phyloP scores from a whole-genome alignment of 148 eudicot genomes.

The Cornus florida region DNA sequence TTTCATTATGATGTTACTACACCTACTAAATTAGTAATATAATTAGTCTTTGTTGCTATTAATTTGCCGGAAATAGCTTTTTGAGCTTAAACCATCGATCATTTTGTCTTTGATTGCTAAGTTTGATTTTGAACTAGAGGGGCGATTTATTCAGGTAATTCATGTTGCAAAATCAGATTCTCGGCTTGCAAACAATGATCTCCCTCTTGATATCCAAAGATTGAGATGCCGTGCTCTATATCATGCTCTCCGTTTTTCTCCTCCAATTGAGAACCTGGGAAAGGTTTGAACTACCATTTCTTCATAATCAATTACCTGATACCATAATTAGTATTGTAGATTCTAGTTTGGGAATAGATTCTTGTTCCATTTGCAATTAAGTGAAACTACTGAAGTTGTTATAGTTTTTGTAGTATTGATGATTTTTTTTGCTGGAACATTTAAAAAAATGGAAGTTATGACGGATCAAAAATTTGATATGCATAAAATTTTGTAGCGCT shows the following conservation, averaged over 20 bases:
- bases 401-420: neutral
- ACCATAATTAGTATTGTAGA: neutral
- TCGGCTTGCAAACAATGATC: constrained; percentile 87
- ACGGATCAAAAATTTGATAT: neutral
- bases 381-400: neutral
- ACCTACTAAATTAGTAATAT: neutral
- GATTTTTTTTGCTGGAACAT: too few species aligned
- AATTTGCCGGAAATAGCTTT: neutral
- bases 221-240: constrained; percentile 87
- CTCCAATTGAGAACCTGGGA: constrained; percentile 79
- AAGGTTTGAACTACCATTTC: constrained; percentile 49
- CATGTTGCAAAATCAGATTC: constrained; percentile 97
- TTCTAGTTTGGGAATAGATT: neutral
- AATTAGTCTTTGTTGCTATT: neutral
- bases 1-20: too few species aligned
- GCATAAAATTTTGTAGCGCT: neutral
- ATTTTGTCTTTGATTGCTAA: neutral
- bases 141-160: constrained; percentile 50
- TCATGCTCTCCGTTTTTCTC: constrained; percentile 72
- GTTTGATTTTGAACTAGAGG: too few species aligned
- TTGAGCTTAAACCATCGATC: neutral
- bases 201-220: constrained; percentile 91
- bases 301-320: neutral
- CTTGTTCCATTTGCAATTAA: neutral
- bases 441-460: neutral